These are phyloP conservation scores for Tubosaeta sp. DNA, from an alignment of 768 basidiomycete genomes.

Conservation along the genomic window DNA sequence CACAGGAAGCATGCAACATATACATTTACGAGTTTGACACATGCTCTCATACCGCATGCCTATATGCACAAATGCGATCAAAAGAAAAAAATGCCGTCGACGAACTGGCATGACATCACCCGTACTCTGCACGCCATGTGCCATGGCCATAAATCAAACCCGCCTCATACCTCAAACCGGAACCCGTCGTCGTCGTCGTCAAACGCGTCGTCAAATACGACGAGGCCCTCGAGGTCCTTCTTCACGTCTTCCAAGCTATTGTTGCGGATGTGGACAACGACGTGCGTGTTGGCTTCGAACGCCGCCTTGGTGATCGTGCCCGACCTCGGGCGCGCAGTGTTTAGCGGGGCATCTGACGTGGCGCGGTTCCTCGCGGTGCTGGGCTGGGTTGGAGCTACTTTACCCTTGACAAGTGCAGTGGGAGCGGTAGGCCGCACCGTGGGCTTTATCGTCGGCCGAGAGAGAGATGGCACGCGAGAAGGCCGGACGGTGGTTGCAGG, in stretches of 20 bases:
- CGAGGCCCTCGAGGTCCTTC: constrained; percentile 27
- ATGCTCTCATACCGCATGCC: constrained; percentile 3
- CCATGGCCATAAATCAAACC: constrained; percentile 13
- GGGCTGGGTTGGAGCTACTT: not conserved
- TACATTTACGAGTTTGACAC: not conserved
- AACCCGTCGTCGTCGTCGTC: constrained; percentile 27
- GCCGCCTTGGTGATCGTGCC: constrained; percentile 24
- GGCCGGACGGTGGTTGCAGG: constrained; percentile 3
- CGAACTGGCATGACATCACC: not conserved
- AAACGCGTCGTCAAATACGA: constrained; percentile 28
- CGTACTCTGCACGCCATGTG: constrained; percentile 1
- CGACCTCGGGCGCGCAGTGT: constrained; percentile 14
- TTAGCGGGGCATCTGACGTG: not conserved
- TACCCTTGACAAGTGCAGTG: constrained; percentile 6
- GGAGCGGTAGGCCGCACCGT: constrained; percentile 4
- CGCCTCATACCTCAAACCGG: constrained; percentile 23
- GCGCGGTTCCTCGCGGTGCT: not conserved
- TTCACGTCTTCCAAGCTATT: constrained; percentile 28
- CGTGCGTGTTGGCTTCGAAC: constrained; percentile 22
- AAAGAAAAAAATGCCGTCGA: constrained; percentile 3
- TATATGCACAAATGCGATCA: constrained; percentile 12
- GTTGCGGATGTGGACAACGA: constrained; percentile 13
- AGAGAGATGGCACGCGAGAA: constrained; percentile 5
- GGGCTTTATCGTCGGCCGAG: constrained; percentile 9
- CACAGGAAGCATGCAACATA: not conserved